phyloP scores from a whole-genome alignment of 495 filamentous ascomycete genomes.

The Endocarpon pusillum region DNA sequence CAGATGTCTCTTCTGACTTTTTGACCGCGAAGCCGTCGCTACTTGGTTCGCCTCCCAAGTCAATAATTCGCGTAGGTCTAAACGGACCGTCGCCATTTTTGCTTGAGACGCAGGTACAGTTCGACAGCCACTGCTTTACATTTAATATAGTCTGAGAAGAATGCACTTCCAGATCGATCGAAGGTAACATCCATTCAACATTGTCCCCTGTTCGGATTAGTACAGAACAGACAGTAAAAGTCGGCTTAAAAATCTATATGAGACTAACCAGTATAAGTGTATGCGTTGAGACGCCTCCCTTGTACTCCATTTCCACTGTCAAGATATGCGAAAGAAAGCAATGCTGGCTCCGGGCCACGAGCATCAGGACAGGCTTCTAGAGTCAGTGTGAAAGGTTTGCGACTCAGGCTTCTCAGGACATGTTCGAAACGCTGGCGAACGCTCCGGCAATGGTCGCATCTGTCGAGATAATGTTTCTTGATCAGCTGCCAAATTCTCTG shows the following conservation, averaged over 20 bases:
- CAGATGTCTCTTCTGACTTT: not conserved
- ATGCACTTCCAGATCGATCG: not conserved
- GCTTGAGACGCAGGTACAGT: not conserved
- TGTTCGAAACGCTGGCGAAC: not conserved
- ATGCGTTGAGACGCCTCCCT: not conserved
- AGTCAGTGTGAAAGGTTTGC: not conserved
- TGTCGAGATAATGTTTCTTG: not conserved
- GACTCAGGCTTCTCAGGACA: not conserved
- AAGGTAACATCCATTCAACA: not conserved
- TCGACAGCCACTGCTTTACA: not conserved
- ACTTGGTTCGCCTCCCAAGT: not conserved
- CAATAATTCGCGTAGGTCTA: not conserved
- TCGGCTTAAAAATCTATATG: not conserved
- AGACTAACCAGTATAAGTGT: not conserved
- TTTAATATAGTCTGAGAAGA: not conserved
- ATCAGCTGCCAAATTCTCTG: not conserved
- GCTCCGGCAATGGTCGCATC: not conserved
- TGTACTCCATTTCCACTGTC: not conserved
- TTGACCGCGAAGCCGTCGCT: not conserved
- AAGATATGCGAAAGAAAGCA: not conserved
- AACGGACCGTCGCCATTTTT: not conserved
- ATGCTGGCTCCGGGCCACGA: not conserved
- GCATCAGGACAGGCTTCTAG: not conserved
- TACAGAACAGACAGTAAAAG: not conserved
- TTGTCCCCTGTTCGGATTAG: not conserved